Conservation (phyloP, 169 alveolate genomes). For the Eimeria acervulina region DNA sequence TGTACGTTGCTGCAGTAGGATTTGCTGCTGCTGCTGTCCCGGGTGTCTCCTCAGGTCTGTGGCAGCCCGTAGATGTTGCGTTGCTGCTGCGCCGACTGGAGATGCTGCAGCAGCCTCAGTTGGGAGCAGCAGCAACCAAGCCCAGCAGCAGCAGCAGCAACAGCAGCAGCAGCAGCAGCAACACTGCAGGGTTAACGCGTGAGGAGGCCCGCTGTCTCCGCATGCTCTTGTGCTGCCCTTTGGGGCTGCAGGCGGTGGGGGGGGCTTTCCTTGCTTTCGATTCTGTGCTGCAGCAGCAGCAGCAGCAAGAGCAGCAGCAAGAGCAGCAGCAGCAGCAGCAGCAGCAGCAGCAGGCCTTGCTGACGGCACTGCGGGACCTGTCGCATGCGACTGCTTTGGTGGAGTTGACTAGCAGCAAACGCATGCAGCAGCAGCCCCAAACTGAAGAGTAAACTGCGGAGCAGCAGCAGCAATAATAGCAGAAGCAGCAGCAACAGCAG, state of each 20-base stretch:
- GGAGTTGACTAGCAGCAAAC: background rate
- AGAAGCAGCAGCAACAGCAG: slow-evolving; percentile 21
- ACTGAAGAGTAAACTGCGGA: background rate
- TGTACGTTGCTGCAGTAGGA: too few species aligned
- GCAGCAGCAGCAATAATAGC: slow-evolving; percentile 1
- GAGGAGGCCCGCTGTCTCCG: background rate
- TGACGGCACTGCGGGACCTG: slow-evolving; percentile 21
- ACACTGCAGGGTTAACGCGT: background rate
- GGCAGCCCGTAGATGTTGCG: background rate
- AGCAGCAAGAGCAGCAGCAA: slow-evolving; percentile 25
- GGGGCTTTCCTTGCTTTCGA: slow-evolving; percentile 11
- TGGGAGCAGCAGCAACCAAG: slow-evolving; percentile 17
- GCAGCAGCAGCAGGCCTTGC: slow-evolving; percentile 43
- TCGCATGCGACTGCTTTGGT: background rate
- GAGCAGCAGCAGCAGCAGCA: background rate
- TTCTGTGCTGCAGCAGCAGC: background rate
- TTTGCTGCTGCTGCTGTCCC: background rate
- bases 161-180: slow-evolving; percentile 30
- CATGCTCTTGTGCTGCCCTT: slow-evolving; percentile 24
- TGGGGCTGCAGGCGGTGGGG: slow-evolving; percentile 28
- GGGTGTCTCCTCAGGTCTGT: background rate
- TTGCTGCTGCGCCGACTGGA: slow-evolving; percentile 19
- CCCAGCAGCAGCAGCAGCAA: background rate
- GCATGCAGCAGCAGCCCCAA: slow-evolving; percentile 3
- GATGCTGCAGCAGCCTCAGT: background rate